A percentile compares a stretch with the other conserved stretches of the same genome.
These are phyloP conservation scores for Pseudogymnoascus pannorum DNA, from an alignment of 2,329 filamentous ascomycete species.

Conservation along the genomic window DNA sequence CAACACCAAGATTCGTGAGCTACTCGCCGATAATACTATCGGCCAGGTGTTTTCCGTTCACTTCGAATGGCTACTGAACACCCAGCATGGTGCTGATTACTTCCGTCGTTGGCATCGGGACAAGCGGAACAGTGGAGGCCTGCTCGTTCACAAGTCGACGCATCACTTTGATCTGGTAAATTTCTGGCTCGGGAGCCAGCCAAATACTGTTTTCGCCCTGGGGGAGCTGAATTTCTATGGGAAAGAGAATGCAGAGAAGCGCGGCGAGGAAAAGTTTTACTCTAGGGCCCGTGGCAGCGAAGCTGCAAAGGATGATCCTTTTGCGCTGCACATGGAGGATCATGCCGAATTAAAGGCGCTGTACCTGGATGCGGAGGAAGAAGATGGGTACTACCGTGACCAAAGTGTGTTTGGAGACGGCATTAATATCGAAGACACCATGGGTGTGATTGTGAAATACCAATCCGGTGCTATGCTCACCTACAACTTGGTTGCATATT, in stretches of 20 bases:
- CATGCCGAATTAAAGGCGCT: constrained; percentile 48
- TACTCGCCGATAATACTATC: constrained; percentile 47
- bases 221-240: constrained; percentile 55
- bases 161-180: constrained; percentile 59
- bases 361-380: constrained; percentile 56
- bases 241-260: constrained; percentile 50
- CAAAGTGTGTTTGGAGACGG: constrained; percentile 57
- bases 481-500: constrained; percentile 53
- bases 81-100: constrained; percentile 54
- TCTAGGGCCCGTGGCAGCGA: constrained; percentile 43
- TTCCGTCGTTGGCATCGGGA: constrained; percentile 58
- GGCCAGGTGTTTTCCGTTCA: constrained; percentile 50
- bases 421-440: constrained; percentile 58
- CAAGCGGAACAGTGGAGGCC: constrained; percentile 50
- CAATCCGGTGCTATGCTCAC: constrained; percentile 49
- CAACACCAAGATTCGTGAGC: constrained; percentile 51
- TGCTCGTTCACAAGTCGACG: constrained; percentile 55
- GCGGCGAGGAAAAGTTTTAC: constrained; percentile 46
- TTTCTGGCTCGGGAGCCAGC: constrained; percentile 52
- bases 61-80: constrained; percentile 59
- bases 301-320: constrained; percentile 46
- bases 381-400: constrained; percentile 54
- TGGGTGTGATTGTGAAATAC: constrained; percentile 53
- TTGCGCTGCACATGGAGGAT: constrained; percentile 48
- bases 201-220: constrained; percentile 49